Base-by-base conservation (phyloP, 192 early-diverging fungal genomes). In the Dimargaris cristalligena region DNA sequence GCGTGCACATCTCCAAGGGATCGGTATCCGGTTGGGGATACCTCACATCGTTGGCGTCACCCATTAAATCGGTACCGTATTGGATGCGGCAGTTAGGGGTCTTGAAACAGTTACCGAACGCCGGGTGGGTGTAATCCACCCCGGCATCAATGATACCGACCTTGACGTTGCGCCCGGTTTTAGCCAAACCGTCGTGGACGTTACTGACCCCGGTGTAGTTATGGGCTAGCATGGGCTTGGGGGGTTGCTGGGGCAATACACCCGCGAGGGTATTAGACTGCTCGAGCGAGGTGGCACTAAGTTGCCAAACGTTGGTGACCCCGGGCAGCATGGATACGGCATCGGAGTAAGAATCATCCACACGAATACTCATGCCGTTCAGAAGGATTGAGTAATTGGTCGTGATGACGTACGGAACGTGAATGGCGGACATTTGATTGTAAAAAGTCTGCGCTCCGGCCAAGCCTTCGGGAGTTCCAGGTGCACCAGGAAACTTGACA, bases 141-240 rank as follows among this genome's bases (percentile, higher is more conserved):
- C 76, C 76, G 2, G 74, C 60, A 65, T 78, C 76, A 31, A 78
- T 63, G 25, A 78, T 65, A 35, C 62, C 76, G 38, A 78, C 67
- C 62, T 71, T 73, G 52, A 55, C 26, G 9, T 33, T 33, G 23
- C 8, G 59, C 4, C 60, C 60, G 33, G 18, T 13, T 9, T 25
- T 26, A 8, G 22, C 59, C 6, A n/a, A 8, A 6, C 10, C 4
- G 28, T 51, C n/a, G 49, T n/a, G 49, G 10, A 51, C 28, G 49
- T 13, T 6, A 22, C 22, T 29, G 23, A 51, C 49, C n/a, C 49
- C 49, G 28, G 49, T 51, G 38, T 41, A 41, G 8, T 41, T 16
- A 16, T 41, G 8, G 16, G 38, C 38, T 6, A 41, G 38, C 38
- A 41, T 41, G 38, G 38, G 38, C 38, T 10, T 10, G 8, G 38